A percentile compares a stretch with the other conserved stretches of the same genome.
Evolutionary conservation across 2,329 filamentous ascomycete genomes (phyloP).

Genomic region (Aspergillus felis): DNA sequence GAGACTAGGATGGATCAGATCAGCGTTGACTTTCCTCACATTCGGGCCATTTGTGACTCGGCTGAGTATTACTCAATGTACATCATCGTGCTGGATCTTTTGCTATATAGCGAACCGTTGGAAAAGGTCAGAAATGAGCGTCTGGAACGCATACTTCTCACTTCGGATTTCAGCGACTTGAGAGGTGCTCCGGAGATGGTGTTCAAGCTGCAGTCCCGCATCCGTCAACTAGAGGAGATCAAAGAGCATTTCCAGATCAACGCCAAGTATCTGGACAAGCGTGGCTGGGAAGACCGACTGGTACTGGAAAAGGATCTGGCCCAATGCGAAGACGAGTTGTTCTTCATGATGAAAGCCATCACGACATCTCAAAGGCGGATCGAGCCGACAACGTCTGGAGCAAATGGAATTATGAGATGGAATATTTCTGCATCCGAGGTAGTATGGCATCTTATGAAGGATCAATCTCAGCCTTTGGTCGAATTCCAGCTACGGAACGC

Average conservation of each 20-base stretch:
- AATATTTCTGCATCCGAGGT: conserved; percentile 93
- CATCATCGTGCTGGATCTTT: conserved; percentile 90
- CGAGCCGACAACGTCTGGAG: conserved; percentile 62
- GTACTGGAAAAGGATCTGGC: conserved; percentile 85
- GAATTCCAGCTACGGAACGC: conserved; percentile 91
- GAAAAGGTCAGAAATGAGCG: conserved; percentile 97
- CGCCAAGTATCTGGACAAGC: conserved; percentile 76
- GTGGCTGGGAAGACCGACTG: conserved; percentile 87
- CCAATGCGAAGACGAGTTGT: conserved; percentile 90
- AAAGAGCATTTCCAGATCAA: conserved; percentile 95
- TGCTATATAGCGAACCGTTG: conserved; percentile 92
- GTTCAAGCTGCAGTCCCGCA: conserved; percentile 82
- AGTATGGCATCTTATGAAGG: conserved; percentile 92
- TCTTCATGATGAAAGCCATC: conserved; percentile 99
- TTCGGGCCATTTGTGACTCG: conserved; percentile 93
- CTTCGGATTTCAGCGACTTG: conserved; percentile 96
- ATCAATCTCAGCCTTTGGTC: conserved; percentile 79
- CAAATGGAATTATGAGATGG: conserved; percentile 80
- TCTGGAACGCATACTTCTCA: conserved; percentile 97
- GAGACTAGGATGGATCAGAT: conserved; percentile 92
- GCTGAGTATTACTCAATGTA: conserved; percentile 97
- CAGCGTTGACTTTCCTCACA: conserved; percentile 93
- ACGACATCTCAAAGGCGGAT: conserved; percentile 89
- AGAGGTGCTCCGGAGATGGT: conserved; percentile 93
- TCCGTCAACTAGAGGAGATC: conserved; percentile 91